Evolutionary conservation across 164 flowering plant species (phyloP), one percentile per base, ranked within the genome.

Genomic region (Protea cynaroides): DNA sequence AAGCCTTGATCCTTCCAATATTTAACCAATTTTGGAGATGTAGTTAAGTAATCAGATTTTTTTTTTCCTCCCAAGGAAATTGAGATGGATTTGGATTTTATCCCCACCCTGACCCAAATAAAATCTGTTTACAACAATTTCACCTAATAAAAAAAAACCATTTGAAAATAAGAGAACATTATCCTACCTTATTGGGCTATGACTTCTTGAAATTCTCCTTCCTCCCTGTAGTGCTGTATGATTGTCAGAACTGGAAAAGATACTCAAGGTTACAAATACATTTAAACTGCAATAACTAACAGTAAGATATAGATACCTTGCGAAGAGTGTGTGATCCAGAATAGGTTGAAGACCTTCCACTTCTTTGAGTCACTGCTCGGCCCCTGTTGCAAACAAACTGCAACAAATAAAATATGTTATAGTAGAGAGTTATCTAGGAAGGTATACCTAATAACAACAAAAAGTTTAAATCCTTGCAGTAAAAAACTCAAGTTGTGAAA

Each of bases 101-200:
- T 13, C 4, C 22, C 3, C 1, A 36, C 7, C 14, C 25, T 1
- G 0, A 40, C 18, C 15, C 1, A 29, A 1, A 19, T 4, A 1
- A 4, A 1, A 1, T 29, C 1, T 29, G n/a, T n/a, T n/a, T 29
- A 29, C 34, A 29, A 4, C 34, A 29, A 29, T 9, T 40, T 40
- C 46, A 8, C 12, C 46, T 9, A 40, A 40, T 8, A 8, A 12
- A 12, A 8, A 37, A 1, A 8, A 40, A 40, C 46, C 46, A 40
- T 40, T 40, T 1, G 34, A 29, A 29, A 29, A 4, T 29, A 40
- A 40, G 46, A 8, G 13, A 40, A 61, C 24, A 34, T 38, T 38
- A 49, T 4, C 14, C 44, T 79, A 90, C 97, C 98, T 93, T 76
- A 83, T 84, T 25, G 98, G 98, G 67, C 92, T 89, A 17, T 89